Base-by-base conservation (phyloP, 345 rosid genomes). In the Dovyalis caffra region DNA sequence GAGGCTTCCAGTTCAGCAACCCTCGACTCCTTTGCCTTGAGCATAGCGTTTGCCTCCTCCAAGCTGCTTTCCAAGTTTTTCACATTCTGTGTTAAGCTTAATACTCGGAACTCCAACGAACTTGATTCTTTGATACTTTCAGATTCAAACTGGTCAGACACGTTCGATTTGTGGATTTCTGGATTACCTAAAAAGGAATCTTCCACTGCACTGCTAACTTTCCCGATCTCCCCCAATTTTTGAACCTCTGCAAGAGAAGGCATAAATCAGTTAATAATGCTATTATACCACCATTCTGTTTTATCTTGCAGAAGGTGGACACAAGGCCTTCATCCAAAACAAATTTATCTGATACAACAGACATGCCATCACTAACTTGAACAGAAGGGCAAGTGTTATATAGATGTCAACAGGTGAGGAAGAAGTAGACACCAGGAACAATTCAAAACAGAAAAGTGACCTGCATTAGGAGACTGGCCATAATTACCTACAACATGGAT, bases 161-260 rank as follows among this genome's bases (percentile, higher is more conserved):
- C 79, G 66, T 81, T 81, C 53, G 78, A 85, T 71, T 86, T 87
- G 33, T 69, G 74, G 73, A 78, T 70, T 79, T 61, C 76, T 9
- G 66, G 53, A 57, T 74, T 80, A 7, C 69, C 23, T 34, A 16
- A 74, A 73, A 69, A 74, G 63, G 73, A 45, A 64, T 73, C 85
- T 18, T 45, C 75, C 64, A 83, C 82, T n/a, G 69, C 69, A 63
- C 73, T 75, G 80, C 76, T 73, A 64, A 66, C 82, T 82, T 81
- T 82, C 38, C 91, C 91, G 69, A 88, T 82, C 80, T 83, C 91
- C 21, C 82, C 84, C 4, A 94, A 85, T 21, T 86, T 89, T 43
- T 77, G 64, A 31, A 94, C 77, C 82, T 90, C 92, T 91, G 86
- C 76, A 77, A 68, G 45, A 49, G n/a, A 2, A 37, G 15, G 58